phyloP scores from a whole-genome alignment of 179 eudicot genomes.

The Camellia oleifera region DNA sequence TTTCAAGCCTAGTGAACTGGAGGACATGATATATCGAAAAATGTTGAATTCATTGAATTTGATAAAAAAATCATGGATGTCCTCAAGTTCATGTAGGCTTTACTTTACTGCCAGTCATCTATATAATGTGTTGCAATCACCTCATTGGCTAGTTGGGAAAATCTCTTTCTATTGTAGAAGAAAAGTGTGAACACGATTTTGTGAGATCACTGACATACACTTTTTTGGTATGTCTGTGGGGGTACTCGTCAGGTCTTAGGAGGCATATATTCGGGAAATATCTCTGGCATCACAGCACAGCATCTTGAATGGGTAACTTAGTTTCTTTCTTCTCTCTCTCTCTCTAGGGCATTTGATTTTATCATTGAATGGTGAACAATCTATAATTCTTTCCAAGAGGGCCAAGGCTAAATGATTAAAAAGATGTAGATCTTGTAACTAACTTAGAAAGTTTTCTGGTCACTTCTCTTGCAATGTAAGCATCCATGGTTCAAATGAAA shows the following conservation, averaged over 20 bases:
- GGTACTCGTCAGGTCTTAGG: conserved; percentile 64
- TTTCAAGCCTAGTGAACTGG: background rate
- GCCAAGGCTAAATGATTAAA: background rate
- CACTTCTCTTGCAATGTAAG: conserved; percentile 6
- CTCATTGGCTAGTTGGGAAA: background rate
- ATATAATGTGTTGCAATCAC: background rate
- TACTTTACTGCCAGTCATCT: background rate
- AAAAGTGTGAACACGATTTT: background rate
- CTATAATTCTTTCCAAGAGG: background rate
- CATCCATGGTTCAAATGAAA: conserved; percentile 11
- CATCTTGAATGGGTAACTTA: conserved; percentile 87
- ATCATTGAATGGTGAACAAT: background rate
- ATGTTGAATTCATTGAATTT: background rate
- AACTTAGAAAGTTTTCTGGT: conserved; percentile 6
- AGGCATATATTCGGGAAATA: conserved; percentile 84
- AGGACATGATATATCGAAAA: background rate
- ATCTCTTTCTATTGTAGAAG: background rate
- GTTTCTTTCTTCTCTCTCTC: conserved; percentile 6
- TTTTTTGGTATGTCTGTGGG: background rate
- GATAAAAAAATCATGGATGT: background rate
- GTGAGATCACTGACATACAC: background rate
- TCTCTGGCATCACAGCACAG: conserved; percentile 94
- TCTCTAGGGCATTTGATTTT: background rate
- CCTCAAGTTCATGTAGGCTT: background rate
- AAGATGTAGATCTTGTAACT: background rate